Evolutionary conservation across 805 yeast species (phyloP).

Genomic region (Myxozyma geophila): DNA sequence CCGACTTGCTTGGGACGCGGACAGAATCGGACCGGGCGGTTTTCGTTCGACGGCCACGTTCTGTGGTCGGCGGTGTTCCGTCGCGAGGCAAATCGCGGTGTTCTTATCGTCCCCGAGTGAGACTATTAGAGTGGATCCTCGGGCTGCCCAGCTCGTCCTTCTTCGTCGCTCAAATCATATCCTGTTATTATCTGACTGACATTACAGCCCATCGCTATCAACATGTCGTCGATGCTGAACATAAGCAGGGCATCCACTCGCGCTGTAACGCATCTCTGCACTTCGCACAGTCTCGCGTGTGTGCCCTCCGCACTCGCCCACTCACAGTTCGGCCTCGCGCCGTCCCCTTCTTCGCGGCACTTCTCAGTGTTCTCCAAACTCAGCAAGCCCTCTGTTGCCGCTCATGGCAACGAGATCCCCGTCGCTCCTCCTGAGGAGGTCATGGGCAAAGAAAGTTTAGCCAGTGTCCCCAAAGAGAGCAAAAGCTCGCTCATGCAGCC

Average conservation of each 20-base stretch:
- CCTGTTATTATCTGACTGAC: not conserved
- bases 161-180: not conserved
- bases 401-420: not conserved
- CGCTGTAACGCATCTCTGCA: not conserved
- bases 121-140: too few species aligned
- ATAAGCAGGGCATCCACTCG: not conserved
- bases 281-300: conserved; percentile 1
- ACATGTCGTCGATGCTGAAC: conserved; percentile 2
- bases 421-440: conserved; percentile 9
- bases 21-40: too few species aligned
- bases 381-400: not conserved
- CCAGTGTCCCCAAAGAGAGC: not conserved
- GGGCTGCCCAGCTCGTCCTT: not conserved
- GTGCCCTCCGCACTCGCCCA: not conserved
- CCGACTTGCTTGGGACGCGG: too few species aligned
- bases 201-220: not conserved
- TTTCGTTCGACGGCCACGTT: too few species aligned
- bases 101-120: too few species aligned
- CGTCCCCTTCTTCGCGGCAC: conserved; percentile 2
- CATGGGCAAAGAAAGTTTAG: conserved; percentile 4
- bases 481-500: conserved; percentile 26
- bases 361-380: conserved; percentile 6
- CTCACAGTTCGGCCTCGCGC: not conserved
- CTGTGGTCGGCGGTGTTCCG: not conserved
- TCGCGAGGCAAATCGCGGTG: not conserved